A percentile compares a stretch with the other conserved stretches of the same genome.
These are phyloP conservation scores for Catharanthus roseus DNA, from an alignment of 257 asterid genomes.

Conservation along the genomic window DNA sequence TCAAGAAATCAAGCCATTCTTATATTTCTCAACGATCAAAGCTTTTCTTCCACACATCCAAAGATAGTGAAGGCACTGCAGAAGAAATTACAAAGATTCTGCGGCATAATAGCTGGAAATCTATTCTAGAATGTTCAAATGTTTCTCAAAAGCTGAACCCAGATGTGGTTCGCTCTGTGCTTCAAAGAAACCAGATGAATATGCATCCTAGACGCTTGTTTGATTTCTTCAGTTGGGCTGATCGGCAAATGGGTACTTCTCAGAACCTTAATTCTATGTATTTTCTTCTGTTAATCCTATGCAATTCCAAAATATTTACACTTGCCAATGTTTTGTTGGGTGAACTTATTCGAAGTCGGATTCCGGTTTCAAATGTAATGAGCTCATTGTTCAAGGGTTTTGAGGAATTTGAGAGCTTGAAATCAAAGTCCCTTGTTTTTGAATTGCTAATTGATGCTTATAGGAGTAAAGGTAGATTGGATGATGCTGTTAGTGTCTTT, in stretches of 20 bases:
- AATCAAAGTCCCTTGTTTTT: constrained; percentile 47
- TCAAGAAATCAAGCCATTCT: constrained; percentile 31
- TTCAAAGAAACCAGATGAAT: constrained; percentile 37
- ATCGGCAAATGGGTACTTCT: constrained; percentile 46
- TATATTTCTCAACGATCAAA: constrained; percentile 26
- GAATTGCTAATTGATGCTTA: constrained; percentile 75
- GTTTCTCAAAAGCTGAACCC: constrained; percentile 43
- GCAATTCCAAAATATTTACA: constrained; percentile 48
- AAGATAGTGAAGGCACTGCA: constrained; percentile 40
- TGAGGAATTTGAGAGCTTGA: constrained; percentile 33
- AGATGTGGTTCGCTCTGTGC: constrained; percentile 59
- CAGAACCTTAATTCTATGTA: constrained; percentile 48
- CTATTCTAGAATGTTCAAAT: constrained; percentile 53
- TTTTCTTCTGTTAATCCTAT: constrained; percentile 46
- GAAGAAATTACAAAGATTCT: constrained; percentile 53
- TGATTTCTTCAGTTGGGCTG: constrained; percentile 73
- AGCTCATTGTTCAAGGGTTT: constrained; percentile 43
- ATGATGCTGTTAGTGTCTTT: constrained; percentile 61
- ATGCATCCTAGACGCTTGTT: constrained; percentile 63
- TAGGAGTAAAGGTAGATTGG: constrained; percentile 61
- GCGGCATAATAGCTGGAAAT: constrained; percentile 55
- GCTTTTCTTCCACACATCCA: constrained; percentile 27
- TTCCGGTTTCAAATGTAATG: constrained; percentile 35
- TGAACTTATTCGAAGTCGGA: constrained; percentile 42
- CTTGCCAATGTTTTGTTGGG: constrained; percentile 44